Percentiles rank a stretch among this genome's conserved stretches.
phyloP scores from a whole-genome alignment of 345 rosid genomes.

The Salix viminalis region DNA sequence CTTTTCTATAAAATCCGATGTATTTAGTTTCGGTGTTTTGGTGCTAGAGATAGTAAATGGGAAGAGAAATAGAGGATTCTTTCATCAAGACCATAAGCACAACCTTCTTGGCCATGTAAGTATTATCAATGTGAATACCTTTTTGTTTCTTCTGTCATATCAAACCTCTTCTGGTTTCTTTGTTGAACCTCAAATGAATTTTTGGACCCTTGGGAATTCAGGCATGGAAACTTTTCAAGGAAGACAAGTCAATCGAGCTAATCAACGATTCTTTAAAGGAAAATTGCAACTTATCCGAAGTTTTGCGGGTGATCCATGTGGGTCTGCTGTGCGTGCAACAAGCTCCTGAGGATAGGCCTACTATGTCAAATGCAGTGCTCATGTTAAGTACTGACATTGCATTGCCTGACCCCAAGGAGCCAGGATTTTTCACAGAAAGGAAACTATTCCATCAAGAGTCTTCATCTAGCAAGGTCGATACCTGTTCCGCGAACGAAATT shows the following conservation, averaged over 20 bases:
- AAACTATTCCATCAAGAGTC: conserved; percentile 8
- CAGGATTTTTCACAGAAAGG: conserved; percentile 26
- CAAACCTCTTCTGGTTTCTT: background rate
- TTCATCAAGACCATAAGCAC: conserved; percentile 19
- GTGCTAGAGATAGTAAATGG: conserved; percentile 28
- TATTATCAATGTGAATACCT: background rate
- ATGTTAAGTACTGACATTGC: conserved; percentile 20
- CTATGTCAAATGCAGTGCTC: conserved; percentile 20
- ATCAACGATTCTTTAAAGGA: background rate
- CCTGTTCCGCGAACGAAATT: conserved; percentile 12
- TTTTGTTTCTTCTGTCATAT: background rate
- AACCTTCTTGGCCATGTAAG: conserved; percentile 36
- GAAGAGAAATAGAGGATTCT: conserved; percentile 24
- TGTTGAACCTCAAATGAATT: background rate
- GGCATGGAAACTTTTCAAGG: conserved; percentile 27
- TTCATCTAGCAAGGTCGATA: conserved; percentile 7
- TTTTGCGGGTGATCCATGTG: conserved; percentile 17
- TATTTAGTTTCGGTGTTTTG: conserved; percentile 31
- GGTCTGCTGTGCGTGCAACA: conserved; percentile 27
- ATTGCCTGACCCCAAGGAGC: conserved; percentile 24
- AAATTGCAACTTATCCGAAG: background rate
- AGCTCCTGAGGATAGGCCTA: conserved; percentile 25
- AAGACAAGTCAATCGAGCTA: conserved; percentile 15
- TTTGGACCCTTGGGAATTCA: background rate
- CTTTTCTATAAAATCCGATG: conserved; percentile 30